A percentile compares a stretch with the other conserved stretches of the same genome.
Conservation (phyloP, 495 filamentous ascomycete species). For the Clohesyomyces aquaticus region DNA sequence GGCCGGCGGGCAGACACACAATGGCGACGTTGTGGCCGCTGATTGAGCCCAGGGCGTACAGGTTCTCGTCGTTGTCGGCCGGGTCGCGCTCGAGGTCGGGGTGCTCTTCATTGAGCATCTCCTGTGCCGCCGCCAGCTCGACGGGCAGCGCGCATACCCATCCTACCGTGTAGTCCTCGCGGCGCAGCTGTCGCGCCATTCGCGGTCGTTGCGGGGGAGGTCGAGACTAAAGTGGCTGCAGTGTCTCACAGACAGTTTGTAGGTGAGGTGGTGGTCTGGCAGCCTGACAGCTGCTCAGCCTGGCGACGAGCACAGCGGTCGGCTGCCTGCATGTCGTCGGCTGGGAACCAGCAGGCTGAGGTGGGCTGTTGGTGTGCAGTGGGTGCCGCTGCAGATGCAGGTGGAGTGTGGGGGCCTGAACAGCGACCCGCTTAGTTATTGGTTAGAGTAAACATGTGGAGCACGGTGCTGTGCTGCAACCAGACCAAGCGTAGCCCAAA, state of each 20-base stretch:
- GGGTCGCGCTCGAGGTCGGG: slow-evolving; percentile 13
- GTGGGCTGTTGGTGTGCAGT: not conserved
- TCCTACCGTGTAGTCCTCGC: slow-evolving; percentile 32
- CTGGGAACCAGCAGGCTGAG: too few species aligned
- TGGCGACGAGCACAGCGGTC: too few species aligned
- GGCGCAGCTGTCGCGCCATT: slow-evolving; percentile 4
- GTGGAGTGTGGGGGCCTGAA: not conserved
- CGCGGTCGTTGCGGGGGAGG: not conserved
- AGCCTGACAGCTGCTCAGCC: not conserved
- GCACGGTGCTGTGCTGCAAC: too few species aligned
- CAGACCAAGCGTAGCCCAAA: too few species aligned
- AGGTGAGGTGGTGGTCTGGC: not conserved
- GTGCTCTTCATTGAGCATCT: slow-evolving; percentile 36
- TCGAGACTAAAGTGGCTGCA: not conserved
- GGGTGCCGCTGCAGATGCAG: not conserved
- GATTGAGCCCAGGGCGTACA: slow-evolving; percentile 29
- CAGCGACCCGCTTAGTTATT: not conserved
- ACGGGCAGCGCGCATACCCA: slow-evolving; percentile 35
- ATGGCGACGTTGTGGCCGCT: slow-evolving; percentile 38
- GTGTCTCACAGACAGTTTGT: not conserved
- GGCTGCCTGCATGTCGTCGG: too few species aligned
- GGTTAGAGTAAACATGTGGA: not conserved
- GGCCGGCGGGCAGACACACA: slow-evolving; percentile 48
- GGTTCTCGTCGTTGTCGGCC: slow-evolving; percentile 4
- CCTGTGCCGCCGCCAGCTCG: slow-evolving; percentile 30